Conservation (phyloP, 208 protist genomes). For the Phytomonas francai region DNA sequence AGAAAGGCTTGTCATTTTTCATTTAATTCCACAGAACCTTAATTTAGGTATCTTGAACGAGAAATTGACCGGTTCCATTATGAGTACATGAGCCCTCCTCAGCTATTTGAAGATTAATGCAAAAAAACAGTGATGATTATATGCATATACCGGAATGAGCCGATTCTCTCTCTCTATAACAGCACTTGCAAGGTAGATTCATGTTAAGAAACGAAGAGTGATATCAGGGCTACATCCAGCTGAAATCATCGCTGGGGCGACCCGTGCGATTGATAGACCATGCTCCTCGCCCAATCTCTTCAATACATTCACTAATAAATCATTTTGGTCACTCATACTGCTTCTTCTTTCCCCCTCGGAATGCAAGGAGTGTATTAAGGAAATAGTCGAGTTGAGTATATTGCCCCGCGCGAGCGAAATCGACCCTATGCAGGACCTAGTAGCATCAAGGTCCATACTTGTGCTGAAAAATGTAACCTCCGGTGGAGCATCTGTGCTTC, state of each 20-base stretch:
- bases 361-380: constrained; percentile 15
- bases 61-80: background rate
- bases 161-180: background rate
- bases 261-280: constrained; percentile 19
- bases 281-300: constrained; percentile 10
- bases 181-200: constrained; percentile 3
- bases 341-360: background rate
- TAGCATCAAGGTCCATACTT: background rate
- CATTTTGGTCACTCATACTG: constrained; percentile 2
- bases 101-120: background rate
- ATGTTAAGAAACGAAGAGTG: constrained; percentile 24
- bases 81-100: background rate
- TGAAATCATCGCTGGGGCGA: constrained; percentile 29
- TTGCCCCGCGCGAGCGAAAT: constrained; percentile 10
- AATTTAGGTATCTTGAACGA: background rate
- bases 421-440: background rate
- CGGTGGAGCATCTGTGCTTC: background rate
- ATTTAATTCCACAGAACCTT: background rate
- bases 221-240: constrained; percentile 21
- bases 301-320: constrained; percentile 17
- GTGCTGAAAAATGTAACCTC: background rate
- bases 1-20: background rate
- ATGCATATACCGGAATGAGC: background rate
- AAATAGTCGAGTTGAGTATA: constrained; percentile 25
- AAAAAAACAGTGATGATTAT: background rate